Evolutionary conservation across 352 stramenopile genomes (phyloP), one percentile per base, ranked within the genome.

Genomic region (Saprolegnia parasitica): DNA sequence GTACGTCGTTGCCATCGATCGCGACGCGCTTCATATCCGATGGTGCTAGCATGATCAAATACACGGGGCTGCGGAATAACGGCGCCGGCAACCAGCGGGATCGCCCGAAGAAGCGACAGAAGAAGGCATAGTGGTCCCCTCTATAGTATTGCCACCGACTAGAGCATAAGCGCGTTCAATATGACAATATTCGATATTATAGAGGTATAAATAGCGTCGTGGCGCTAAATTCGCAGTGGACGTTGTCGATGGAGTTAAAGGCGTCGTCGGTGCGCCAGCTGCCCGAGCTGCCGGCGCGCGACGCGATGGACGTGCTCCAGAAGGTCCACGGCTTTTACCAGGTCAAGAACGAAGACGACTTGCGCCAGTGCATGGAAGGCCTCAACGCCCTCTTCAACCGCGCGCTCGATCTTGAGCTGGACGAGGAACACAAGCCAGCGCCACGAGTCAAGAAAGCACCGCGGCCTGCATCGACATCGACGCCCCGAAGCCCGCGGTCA

Each of bases 1-100:
- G 62, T 68, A 60, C 15, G 24, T 60, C 35, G 20, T n/a, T 39
- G 35, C 6, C 24, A 9, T 23, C 13, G 11, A 10, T 42, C 0
- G 20, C 5, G 16, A 68, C 26, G 42, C 26, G 16, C 39, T 23
- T 13, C 6, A 57, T 13, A 37, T 24, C 52, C 15, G 6, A 29
- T 26, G 13, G 5, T 60, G 15, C 26, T 58, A 68, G 86, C 45
- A 94, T 94, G 84, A 77, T 84, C 58, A 94, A 92, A 71, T 94
- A 94, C 78, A 91, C 84, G 55, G 86, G 86, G 1, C 76, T 93
- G 46, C 46, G 62, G 16, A 68, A 58, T 26, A 60, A 60, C 35
- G 62, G 56, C 6, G 13, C 40, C 11, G 16, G 24, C 21, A 52
- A 68, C 23, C 32, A 45, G 21, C 35, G 29, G 23, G 42, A 65